Base-by-base conservation (phyloP, 495 filamentous ascomycete species). In the Rusavskia elegans region DNA sequence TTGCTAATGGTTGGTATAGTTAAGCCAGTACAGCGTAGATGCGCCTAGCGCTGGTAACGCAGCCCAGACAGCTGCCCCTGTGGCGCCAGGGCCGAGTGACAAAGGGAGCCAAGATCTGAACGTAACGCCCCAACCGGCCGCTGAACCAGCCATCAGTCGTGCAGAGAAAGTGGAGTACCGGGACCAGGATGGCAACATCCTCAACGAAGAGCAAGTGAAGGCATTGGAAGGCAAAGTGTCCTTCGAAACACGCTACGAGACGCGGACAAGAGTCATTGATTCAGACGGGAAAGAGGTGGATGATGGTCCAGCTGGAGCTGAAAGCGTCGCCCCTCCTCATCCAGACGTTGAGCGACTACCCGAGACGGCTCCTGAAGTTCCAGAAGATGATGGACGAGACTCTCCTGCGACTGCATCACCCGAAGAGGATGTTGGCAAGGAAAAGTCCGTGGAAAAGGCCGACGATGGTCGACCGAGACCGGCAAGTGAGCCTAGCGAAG, bases 161-260 rank as follows among this genome's bases (percentile, higher is more conserved):
- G 75, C 75, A 27, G 88, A 95, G 62, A 83, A 82, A 54, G 73
- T 96, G 54, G 92, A 98, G 67, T 98, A 94, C 67, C 82, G 92
- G 41, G 92, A 98, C 63, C 87, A 97, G 63, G 71, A 94, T 56
- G 92, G 92, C 48, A 95, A 96, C 59, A 59, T 97, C 39, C 73
- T 98, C 20, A 72, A 90, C 58, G 81, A 85, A 54, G 80, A 84
- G 59, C 78, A 95, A 55, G 90, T 98, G 42, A 78, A 83, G 58
- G 82, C 79, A 1, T 78, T 98, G 25, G 71, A 75, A 53, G 92
- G 90, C 59, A 90, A 95, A 68, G 89, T 97, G 25, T 84, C 84
- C 54, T 95, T 97, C 68, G 81, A 90, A 65, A 98, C 92, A 8
- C 80, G 82, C 50, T 96, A 95, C 61, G 90, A 96, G 70, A 93